phyloP scores from a whole-genome alignment of 1,284 basidiomycete species.

The Kalmanozyma brasiliensis region DNA sequence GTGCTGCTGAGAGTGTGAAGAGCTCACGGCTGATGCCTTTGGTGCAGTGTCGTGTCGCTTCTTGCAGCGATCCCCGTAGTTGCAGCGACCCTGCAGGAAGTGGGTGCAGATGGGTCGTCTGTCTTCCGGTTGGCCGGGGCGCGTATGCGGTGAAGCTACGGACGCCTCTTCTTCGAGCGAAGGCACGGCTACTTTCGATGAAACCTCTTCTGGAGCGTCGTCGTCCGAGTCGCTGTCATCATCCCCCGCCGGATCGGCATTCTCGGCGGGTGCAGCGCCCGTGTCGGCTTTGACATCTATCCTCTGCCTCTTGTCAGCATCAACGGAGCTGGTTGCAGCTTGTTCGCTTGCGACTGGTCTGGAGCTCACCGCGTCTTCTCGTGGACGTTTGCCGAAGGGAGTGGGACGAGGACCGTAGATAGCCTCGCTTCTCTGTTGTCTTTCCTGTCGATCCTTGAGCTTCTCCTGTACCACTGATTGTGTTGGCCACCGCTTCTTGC shows the following conservation, averaged over 20 bases:
- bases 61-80: slow-evolving; percentile 52
- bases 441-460: slow-evolving; percentile 40
- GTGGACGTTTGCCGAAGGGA: slow-evolving; percentile 20
- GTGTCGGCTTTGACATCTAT: background rate
- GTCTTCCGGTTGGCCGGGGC: slow-evolving; percentile 4
- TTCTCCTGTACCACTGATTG: slow-evolving; percentile 55
- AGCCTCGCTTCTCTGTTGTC: slow-evolving; percentile 26
- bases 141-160: background rate
- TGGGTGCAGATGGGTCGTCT: slow-evolving; percentile 45
- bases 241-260: background rate
- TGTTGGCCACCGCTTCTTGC: slow-evolving; percentile 64
- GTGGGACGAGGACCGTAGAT: slow-evolving; percentile 29
- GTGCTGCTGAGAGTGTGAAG: slow-evolving; percentile 10
- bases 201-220: slow-evolving; percentile 37
- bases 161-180: slow-evolving; percentile 4
- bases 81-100: slow-evolving; percentile 56
- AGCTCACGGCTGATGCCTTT: background rate
- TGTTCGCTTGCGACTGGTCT: background rate
- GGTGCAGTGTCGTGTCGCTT: slow-evolving; percentile 41
- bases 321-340: background rate
- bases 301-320: slow-evolving; percentile 11
- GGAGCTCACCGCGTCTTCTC: slow-evolving; percentile 1
- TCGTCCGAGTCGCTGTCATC: slow-evolving; percentile 18
- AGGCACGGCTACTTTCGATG: slow-evolving; percentile 18
- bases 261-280: background rate